Evolutionary conservation across 495 filamentous ascomycete species (phyloP), one percentile per base, ranked within the genome.

Genomic region (Cercophora samala): DNA sequence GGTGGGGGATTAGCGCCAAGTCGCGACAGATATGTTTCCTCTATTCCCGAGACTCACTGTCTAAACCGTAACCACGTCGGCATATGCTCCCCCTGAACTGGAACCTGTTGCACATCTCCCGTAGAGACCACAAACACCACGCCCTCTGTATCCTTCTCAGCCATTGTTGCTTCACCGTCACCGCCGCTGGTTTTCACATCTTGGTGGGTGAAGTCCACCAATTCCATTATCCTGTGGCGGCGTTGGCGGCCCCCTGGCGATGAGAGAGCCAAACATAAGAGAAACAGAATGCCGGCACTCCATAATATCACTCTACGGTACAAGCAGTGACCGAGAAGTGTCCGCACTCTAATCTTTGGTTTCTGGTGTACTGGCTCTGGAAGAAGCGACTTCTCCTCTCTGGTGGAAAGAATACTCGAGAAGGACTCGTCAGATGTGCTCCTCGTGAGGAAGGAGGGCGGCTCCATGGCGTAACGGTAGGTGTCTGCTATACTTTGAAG

Each of bases 1-100:
- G 42, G 19, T 1, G 2, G 22, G 37, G 68, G 9, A 9, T 53
- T 25, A 68, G 65, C 53, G 29, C 22, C 56, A 58, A 21, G 9
- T 9, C 13, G 8, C 9, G 2, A 46, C 11, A 5, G 11, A 46
- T 9, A 46, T 46, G 8, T 46, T 46, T 46, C 9, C 9, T 46
- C 15, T 11, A 9, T 46, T 17, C 15, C 37, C 1, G 15, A 3
- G 52, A 21, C 80, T 78, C 68, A 84, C 81, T 81, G 79, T 42
- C 68, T 73, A 59, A 77, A 82, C 19, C 55, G 65, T n/a, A 82
- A 62, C 81, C 81, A 84, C 13, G 75, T 70, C 13, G 74, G 76
- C 56, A 69, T 65, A 19, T 75, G 24, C 19, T 62, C 24, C 19
- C 32, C 60, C 18, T 62, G 24, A 13, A 32, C 29, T 23, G 5